phyloP scores from a whole-genome alignment of 331 rosid genomes.

The Pyrus hybrid region DNA sequence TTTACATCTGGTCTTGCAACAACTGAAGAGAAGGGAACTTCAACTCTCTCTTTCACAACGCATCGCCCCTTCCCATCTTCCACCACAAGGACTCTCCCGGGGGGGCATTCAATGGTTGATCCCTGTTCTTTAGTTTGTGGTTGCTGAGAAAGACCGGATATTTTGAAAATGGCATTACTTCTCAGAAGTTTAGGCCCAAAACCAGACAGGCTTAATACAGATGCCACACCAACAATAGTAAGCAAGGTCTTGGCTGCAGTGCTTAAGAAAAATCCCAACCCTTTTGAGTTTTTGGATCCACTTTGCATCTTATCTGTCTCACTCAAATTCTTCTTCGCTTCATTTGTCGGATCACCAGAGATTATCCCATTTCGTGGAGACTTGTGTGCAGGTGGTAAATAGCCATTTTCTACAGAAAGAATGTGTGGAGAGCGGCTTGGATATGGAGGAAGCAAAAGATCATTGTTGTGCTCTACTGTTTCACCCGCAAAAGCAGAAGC shows the following conservation, averaged over 20 bases:
- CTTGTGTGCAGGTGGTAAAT: constrained; percentile 37
- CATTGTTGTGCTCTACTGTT: constrained; percentile 70
- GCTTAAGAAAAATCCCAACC: constrained; percentile 37
- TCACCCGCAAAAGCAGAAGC: constrained; percentile 90
- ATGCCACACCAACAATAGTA: constrained; percentile 60
- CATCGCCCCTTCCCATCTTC: constrained; percentile 79
- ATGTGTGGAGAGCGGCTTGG: constrained; percentile 58
- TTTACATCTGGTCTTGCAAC: constrained; percentile 82
- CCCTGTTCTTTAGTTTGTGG: constrained; percentile 22
- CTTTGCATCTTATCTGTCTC: constrained; percentile 22
- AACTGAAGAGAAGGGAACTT: constrained; percentile 81
- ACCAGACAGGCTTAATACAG: constrained; percentile 63
- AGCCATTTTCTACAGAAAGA: constrained; percentile 37
- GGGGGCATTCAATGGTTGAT: constrained; percentile 45
- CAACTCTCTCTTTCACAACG: constrained; percentile 92
- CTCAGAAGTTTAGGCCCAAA: constrained; percentile 44
- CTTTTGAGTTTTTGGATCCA: constrained; percentile 26
- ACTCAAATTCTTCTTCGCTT: constrained; percentile 21
- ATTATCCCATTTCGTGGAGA: constrained; percentile 44
- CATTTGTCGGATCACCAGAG: constrained; percentile 24
- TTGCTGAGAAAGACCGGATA: constrained; percentile 24
- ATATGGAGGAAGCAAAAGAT: constrained; percentile 88
- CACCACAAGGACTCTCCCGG: constrained; percentile 57
- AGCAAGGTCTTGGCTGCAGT: constrained; percentile 60
- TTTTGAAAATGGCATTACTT: constrained; percentile 24